Conservation (phyloP, 2,329 filamentous ascomycete genomes). For the Trichoderma asperellum region DNA sequence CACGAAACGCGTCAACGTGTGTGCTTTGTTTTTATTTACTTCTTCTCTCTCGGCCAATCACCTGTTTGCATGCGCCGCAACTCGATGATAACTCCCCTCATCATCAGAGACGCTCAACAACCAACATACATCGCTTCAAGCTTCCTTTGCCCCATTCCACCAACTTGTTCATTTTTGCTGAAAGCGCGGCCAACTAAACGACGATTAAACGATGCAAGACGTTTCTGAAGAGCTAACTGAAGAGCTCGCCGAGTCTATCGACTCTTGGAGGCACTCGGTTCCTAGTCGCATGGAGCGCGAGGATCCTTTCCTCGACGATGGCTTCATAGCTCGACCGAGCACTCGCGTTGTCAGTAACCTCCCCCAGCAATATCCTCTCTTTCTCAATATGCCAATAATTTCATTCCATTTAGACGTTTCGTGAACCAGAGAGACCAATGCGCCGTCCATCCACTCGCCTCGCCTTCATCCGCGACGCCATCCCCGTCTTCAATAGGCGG, state of each 20-base stretch:
- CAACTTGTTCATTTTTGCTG: neutral
- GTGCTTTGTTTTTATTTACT: neutral
- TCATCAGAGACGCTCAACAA: neutral
- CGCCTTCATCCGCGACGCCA: constrained; percentile 37
- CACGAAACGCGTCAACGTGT: constrained; percentile 1
- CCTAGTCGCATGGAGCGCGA: constrained; percentile 43
- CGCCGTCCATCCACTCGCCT: constrained; percentile 37
- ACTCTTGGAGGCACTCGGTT: constrained; percentile 43
- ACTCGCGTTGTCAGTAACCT: constrained; percentile 38
- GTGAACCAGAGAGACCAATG: constrained; percentile 18
- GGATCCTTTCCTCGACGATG: constrained; percentile 44
- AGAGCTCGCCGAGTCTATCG: constrained; percentile 34
- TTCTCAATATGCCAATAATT: neutral
- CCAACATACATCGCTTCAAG: neutral
- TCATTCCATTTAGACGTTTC: constrained; percentile 15
- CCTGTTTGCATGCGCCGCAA: neutral
- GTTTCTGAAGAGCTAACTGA: constrained; percentile 6
- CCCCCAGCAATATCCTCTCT: neutral
- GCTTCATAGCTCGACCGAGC: constrained; percentile 38
- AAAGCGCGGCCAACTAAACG: neutral
- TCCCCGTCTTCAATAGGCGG: constrained; percentile 35
- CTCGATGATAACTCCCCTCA: neutral
- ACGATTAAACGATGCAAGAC: constrained; percentile 15
- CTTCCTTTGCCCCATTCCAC: neutral
- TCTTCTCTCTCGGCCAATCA: neutral